Base-by-base conservation (phyloP, 2,329 filamentous ascomycete genomes). In the Exophiala spinifera region DNA sequence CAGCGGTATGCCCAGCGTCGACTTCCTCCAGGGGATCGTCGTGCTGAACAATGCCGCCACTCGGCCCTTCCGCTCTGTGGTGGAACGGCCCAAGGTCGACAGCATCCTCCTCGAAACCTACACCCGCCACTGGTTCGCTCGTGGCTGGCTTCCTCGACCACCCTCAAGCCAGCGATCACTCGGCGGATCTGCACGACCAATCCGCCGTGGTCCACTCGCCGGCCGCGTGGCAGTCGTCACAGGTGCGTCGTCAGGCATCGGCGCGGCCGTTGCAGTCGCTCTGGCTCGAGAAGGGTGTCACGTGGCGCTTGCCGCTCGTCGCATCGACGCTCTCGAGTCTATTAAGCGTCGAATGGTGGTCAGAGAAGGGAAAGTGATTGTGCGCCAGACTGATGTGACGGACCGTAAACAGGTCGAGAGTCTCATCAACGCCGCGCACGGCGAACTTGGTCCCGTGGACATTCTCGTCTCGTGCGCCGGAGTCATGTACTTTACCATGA, bases 401-500 rank as follows among this genome's bases (percentile, higher is more conserved):
- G 76, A 83, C 64, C 79, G 76, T 57, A 69, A 71, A 3, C 79
- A 91, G 63, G 86, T 91, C 4, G 81, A 87, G 62, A 77, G 79
- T 0, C 81, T 92, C 3, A 75, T 91, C 57, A 70, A 72, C 2
- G 75, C 79, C 0, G 77, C 86, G 1, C 74, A 74, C 21, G 76
- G 80, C 43, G 74, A 84, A 62, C 82, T 91, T 0, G 88, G 88
- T 0, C 81, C 85, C 0, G 76, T 91, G 42, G 88, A 92, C 67
- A 88, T 91, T 48, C 79, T 92, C n/a, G 82, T 92, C 46, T 84
- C 84, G 37, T 89, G 87, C 65, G 89, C 88, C 0, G 88, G 88
- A 33, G 88, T 92, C 67, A 92, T 92, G 88, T 92, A 92, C 74
- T 92, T 85, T 72, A 91, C 88, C 51, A 85, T 91, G 84, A 91